Evolutionary conservation across 75 land plant species (phyloP), one percentile per base, ranked within the genome.

Genomic region (Pinus tabuliformis): DNA sequence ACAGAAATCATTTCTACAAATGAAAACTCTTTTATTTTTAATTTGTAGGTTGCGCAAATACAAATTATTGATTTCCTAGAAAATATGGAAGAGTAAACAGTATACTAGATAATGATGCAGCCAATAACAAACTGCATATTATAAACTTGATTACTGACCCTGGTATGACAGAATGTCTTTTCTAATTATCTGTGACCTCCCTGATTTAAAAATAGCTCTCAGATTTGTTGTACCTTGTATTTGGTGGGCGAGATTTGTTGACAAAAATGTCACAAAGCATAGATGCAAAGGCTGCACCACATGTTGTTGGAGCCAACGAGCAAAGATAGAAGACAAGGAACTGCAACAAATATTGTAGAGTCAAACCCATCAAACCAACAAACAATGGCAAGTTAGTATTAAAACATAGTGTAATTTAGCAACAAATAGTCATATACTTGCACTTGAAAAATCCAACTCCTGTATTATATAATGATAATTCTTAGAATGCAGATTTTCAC

Each of bases 281-380:
- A 9, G 30, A 60, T 5, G 91, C 89, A 83, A 94, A 96, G 68
- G 73, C 86, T 62, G 76, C 68, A 14, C 95, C 95, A 77, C 91
- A 92, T 8, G 73, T 73, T 70, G 91, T 77, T 54, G 99, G 97
- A 57, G 91, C 94, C 56, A 94, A 76, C 15, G 99, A 89, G 77
- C 97, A 96, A 14, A 93, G 79, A 80, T 94, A 94, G 77, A 96
- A 96, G 77, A 96, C 82, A 45, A 96, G 78, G 80, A 96, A 96
- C 97, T 96, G 92, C 86, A 84, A 78, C n/a, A n/a, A 16, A 76
- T 54, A 76, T 42, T 37, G 59, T 70, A 24, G 42, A 21, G 28
- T n/a, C n/a, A n/a, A n/a, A n/a, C n/a, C n/a, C n/a, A n/a, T 56
- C 56, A 42, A 36, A 59, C 15, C 68, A 42, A 52, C n/a, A 37